These are phyloP conservation scores for Dryas octopetala DNA, from an alignment of 306 rosid species.

Conservation along the genomic window DNA sequence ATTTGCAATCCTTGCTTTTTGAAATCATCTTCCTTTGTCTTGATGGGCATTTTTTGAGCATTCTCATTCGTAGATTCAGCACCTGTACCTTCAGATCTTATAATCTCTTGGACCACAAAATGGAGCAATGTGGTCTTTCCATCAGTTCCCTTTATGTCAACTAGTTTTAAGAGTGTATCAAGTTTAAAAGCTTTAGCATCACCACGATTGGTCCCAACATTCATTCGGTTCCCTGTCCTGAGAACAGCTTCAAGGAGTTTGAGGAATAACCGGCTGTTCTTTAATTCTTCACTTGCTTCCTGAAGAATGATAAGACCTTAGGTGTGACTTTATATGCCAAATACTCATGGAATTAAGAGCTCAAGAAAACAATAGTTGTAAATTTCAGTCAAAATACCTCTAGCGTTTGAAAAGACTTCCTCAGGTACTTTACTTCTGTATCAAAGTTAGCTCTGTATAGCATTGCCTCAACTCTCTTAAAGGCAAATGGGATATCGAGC, in stretches of 20 bases:
- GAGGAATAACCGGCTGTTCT: conserved; percentile 85
- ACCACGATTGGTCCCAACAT: conserved; percentile 93
- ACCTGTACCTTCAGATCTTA: conserved; percentile 75
- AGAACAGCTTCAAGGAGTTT: conserved; percentile 99
- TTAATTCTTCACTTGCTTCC: conserved; percentile 88
- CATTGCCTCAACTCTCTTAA: conserved; percentile 97
- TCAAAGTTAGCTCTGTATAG: conserved; percentile 94
- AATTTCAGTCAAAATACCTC: conserved; percentile 52
- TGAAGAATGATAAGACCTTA: conserved; percentile 35
- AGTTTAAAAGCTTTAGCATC: conserved; percentile 95
- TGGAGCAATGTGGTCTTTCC: conserved; percentile 96
- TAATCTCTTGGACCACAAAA: conserved; percentile 98
- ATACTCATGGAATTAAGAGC: conserved; percentile 23
- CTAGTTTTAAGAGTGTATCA: conserved; percentile 88
- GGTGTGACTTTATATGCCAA: conserved; percentile 27
- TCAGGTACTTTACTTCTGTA: conserved; percentile 78
- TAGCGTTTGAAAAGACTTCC: conserved; percentile 84
- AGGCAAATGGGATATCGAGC: conserved; percentile 88
- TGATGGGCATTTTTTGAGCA: conserved; percentile 44
- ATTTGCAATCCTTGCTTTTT: conserved; percentile 84
- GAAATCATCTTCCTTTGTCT: conserved; percentile 64
- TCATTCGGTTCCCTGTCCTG: conserved; percentile 98
- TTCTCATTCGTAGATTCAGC: conserved; percentile 54
- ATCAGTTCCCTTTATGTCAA: conserved; percentile 93
- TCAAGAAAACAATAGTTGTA: conserved; percentile 14